Base-by-base conservation (phyloP, 495 filamentous ascomycete species). In the Penicillium cinerascens region DNA sequence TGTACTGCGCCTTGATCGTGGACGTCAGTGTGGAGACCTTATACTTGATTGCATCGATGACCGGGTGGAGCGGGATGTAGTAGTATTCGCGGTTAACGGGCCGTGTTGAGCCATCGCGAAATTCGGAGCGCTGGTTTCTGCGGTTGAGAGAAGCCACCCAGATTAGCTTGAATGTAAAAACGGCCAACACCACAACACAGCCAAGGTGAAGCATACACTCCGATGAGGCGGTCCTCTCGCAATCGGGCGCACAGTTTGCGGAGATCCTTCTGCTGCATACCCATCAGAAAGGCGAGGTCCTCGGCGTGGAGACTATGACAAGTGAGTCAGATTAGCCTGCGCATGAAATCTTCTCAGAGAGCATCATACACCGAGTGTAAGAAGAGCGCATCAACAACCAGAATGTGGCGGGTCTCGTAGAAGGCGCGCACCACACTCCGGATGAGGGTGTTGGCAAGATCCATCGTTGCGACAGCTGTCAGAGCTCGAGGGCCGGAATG, bases 31-130 rank as follows among this genome's bases (percentile, higher is more conserved):
- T 82, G 66, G 90, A 89, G 47, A 96, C 85, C 56, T 89, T 86
- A 75, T 87, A 99, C 63, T 99, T 99, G 75, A 96, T 91, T 13
- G 91, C 91, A 69, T 99, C 93, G 67, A 99, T 87, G 49, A 91
- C 88, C 35, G 87, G 88, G 47, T 92, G 90, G 60, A 93, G 91
- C 63, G 96, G 90, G 71, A 99, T 89, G 72, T 88, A 99, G 72
- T 95, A 99, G 75, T 96, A 97, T 45, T 92, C 95, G 39, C 88
- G 83, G 62, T 85, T 88, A 39, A 87, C 82, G 3, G 90, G 87
- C 10, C 90, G 87, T 52, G 87, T 85, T 39, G 89, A 87, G 26
- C 89, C 89, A 54, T 89, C 87, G 41, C 83, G 84, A 44, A 84
- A 73, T 61, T 97, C 92, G 27, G 83, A 80, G 13, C 92, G 86